Base-by-base conservation (phyloP, 2,329 filamentous ascomycete genomes). In the Xylariaceae sp. region DNA sequence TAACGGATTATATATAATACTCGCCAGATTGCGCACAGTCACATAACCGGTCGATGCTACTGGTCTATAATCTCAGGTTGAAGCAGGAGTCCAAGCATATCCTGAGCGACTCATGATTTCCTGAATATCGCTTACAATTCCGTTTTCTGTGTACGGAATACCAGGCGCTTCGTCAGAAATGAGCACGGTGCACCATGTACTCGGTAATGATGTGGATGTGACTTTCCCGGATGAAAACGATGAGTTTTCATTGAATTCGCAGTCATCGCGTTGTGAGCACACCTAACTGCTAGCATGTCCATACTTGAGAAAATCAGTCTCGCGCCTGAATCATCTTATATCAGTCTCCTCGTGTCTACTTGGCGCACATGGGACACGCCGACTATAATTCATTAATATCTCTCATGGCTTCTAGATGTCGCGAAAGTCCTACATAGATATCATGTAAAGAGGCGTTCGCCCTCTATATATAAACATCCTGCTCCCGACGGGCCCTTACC, bases 401-500 rank as follows among this genome's bases (percentile, higher is more conserved):
- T 17, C 5, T 15, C 10, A 18, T 13, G 45, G 45, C 15, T 48
- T 48, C 18, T 7, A 10, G 2, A 11, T 18, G 17, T 17, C 47
- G 7, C 18, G 17, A 49, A 23, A 11, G 17, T 23, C 17, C 47
- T 30, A 49, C 8, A 49, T 30, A 49, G 47, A 9, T 17, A 17
- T 49, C 17, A 49, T 30, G 30, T 49, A 49, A 2, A 45, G 13
- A 45, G 9, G 42, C 42, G 10, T 6, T 45, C 9, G 2, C 37
- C 8, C 37, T 42, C 37, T 42, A 10, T 42, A 42, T 42, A 30
- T 42, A 42, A 8, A 3, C 11, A 42, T 42, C 37, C 37, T 56
- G 62, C 57, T 55, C 56, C 59, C 59, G 59, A 62, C 62, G 59
- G 57, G 56, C 59, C 45, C 57, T 23, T 53, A 53, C 57, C 62